Conservation (phyloP, 2,329 filamentous ascomycete genomes). For the Ramularia collo-cygni region DNA sequence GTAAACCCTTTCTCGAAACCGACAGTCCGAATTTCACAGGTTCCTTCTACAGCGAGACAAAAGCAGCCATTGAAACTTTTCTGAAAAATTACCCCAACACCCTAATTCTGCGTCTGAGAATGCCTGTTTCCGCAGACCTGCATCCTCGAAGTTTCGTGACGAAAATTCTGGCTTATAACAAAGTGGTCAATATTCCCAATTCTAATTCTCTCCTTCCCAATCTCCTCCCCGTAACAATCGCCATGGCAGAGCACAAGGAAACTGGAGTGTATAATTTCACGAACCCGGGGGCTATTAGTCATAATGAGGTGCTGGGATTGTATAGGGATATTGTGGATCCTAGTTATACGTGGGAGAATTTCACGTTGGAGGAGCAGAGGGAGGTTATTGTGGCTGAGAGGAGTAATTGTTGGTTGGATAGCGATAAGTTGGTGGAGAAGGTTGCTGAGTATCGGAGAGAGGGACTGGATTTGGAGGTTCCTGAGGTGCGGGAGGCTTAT, state of each 20-base stretch:
- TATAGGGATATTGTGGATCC: slow-evolving; percentile 60
- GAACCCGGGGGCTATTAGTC: slow-evolving; percentile 63
- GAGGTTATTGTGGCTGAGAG: slow-evolving; percentile 62
- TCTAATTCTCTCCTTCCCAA: slow-evolving; percentile 61
- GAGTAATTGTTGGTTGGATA: slow-evolving; percentile 58
- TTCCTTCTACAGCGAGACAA: slow-evolving; percentile 63
- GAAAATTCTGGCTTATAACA: slow-evolving; percentile 60
- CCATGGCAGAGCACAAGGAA: slow-evolving; percentile 55
- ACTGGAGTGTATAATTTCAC: slow-evolving; percentile 64
- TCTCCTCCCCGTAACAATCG: slow-evolving; percentile 54
- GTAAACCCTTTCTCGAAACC: slow-evolving; percentile 54
- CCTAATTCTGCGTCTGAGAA: slow-evolving; percentile 59
- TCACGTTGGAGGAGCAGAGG: slow-evolving; percentile 58
- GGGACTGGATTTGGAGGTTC: slow-evolving; percentile 43
- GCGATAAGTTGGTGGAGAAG: slow-evolving; percentile 54
- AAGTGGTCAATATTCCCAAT: slow-evolving; percentile 61
- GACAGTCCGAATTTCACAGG: slow-evolving; percentile 59
- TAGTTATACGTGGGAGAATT: slow-evolving; percentile 57
- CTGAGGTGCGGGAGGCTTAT: slow-evolving; percentile 58
- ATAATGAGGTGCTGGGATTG: slow-evolving; percentile 59
- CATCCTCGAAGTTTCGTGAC: slow-evolving; percentile 62
- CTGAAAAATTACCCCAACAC: slow-evolving; percentile 57
- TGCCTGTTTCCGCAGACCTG: slow-evolving; percentile 63
- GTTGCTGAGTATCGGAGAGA: slow-evolving; percentile 46
- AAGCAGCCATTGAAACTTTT: slow-evolving; percentile 59